These are phyloP conservation scores for Filobasidium wieringae DNA, from an alignment of 768 basidiomycete species.

Conservation along the genomic window DNA sequence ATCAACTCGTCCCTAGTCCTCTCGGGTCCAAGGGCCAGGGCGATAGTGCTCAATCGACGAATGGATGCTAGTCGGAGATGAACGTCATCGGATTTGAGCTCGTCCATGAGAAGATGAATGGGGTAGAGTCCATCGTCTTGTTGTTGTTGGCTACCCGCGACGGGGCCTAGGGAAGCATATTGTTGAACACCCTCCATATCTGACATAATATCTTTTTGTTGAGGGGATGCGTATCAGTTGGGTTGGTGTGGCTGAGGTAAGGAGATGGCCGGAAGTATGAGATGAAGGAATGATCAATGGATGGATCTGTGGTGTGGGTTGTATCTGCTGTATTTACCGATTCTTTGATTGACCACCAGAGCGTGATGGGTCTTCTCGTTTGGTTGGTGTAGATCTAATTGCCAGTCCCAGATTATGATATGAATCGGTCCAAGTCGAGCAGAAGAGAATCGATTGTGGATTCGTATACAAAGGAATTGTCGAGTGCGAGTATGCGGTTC, in stretches of 20 bases:
- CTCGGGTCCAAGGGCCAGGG: slow-evolving; percentile 86
- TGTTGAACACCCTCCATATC: slow-evolving; percentile 1
- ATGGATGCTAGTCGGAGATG: slow-evolving; percentile 91
- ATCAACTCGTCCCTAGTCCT: slow-evolving; percentile 90
- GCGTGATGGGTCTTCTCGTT: too few species aligned
- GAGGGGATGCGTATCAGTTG: background rate
- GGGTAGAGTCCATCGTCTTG: slow-evolving; percentile 46
- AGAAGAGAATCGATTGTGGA: too few species aligned
- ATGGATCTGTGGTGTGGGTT: background rate
- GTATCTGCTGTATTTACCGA: background rate
- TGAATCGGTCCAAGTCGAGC: too few species aligned
- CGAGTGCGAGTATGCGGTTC: too few species aligned
- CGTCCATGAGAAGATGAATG: slow-evolving; percentile 95
- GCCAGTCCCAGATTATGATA: too few species aligned
- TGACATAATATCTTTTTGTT: background rate
- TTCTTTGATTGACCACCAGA: too few species aligned
- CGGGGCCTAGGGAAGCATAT: background rate
- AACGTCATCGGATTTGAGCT: slow-evolving; percentile 93
- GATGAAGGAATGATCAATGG: too few species aligned
- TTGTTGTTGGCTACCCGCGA: background rate
- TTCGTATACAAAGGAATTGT: too few species aligned
- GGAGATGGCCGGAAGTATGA: too few species aligned
- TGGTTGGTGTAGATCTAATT: too few species aligned
- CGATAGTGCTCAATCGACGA: slow-evolving; percentile 94
- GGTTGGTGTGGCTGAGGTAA: background rate